phyloP scores from a whole-genome alignment of 352 stramenopile genomes.

The Pythium coloratum region DNA sequence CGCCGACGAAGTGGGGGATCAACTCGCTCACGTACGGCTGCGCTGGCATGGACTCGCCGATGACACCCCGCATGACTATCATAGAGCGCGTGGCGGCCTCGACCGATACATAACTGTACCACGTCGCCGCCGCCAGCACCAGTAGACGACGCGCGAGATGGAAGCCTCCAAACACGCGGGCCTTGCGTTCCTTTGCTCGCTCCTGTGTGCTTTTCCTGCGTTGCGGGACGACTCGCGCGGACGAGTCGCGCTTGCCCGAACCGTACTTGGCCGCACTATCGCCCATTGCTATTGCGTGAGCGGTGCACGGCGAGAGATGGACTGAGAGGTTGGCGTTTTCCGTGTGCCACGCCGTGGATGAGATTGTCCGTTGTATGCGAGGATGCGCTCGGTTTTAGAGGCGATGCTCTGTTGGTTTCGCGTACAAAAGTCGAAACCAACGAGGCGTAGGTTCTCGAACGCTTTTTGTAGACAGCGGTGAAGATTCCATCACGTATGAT shows the following conservation, averaged over 20 bases:
- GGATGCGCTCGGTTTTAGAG: no score
- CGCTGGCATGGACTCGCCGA: constrained; percentile 22
- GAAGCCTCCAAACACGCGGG: constrained; percentile 1
- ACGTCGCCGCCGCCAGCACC: constrained; percentile 32
- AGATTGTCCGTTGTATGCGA: no score
- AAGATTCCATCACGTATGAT: no score
- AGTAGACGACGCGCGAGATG: constrained; percentile 28
- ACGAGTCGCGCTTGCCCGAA: no score
- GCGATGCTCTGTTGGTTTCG: no score
- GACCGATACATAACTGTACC: constrained; percentile 35
- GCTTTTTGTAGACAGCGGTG: no score
- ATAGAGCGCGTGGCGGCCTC: constrained; percentile 29
- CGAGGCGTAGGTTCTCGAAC: no score
- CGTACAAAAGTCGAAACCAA: no score
- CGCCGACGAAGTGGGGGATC: constrained; percentile 34
- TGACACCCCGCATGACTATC: constrained; percentile 19
- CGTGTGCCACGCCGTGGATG: no score
- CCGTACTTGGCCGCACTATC: neutral
- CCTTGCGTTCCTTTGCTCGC: neutral
- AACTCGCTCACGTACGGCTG: constrained; percentile 21
- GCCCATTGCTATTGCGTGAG: no score
- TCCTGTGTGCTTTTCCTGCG: neutral
- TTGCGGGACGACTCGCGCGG: neutral
- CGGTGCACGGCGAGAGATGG: no score
- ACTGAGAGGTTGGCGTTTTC: no score